Conservation (phyloP, 78 protist genomes). For the Dictyostelium brefeldianum region DNA sequence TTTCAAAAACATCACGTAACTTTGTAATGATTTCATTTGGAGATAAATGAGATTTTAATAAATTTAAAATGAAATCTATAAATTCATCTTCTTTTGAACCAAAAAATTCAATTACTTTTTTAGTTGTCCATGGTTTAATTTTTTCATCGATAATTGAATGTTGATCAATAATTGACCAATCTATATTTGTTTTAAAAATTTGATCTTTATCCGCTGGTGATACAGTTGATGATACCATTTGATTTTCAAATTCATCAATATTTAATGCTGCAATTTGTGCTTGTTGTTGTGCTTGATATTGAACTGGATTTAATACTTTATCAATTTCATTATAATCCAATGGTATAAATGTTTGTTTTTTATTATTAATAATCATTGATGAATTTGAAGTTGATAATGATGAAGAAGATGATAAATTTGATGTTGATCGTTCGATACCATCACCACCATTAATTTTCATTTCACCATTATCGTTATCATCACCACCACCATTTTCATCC, state of each 20-base stretch:
- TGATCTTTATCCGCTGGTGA: conserved; percentile 49
- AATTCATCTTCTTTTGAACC: conserved; percentile 59
- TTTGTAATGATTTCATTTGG: conserved; percentile 41
- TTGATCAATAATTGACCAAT: conserved; percentile 56
- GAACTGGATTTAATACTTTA: conserved; percentile 5
- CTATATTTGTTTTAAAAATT: conserved; percentile 43
- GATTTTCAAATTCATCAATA: not conserved
- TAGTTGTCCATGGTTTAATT: conserved; percentile 65
- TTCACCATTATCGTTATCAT: not conserved
- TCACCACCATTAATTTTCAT: no score
- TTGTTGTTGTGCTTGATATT: conserved; percentile 25
- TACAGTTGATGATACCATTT: not conserved
- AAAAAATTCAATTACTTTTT: conserved; percentile 43
- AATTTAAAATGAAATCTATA: conserved; percentile 33
- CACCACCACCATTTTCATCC: not conserved
- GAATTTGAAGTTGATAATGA: not conserved
- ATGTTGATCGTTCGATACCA: no score
- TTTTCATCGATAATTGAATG: conserved; percentile 24
- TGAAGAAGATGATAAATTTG: not conserved
- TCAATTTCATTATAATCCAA: conserved; percentile 58
- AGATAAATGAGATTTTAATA: not conserved
- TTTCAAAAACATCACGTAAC: conserved; percentile 65
- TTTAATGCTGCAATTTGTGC: not conserved
- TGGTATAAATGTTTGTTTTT: conserved; percentile 45
- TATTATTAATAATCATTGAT: not conserved